Evolutionary conservation across 208 protist genomes (phyloP), one percentile per base, ranked within the genome.

Genomic region (Wallacemonas sp.): DNA sequence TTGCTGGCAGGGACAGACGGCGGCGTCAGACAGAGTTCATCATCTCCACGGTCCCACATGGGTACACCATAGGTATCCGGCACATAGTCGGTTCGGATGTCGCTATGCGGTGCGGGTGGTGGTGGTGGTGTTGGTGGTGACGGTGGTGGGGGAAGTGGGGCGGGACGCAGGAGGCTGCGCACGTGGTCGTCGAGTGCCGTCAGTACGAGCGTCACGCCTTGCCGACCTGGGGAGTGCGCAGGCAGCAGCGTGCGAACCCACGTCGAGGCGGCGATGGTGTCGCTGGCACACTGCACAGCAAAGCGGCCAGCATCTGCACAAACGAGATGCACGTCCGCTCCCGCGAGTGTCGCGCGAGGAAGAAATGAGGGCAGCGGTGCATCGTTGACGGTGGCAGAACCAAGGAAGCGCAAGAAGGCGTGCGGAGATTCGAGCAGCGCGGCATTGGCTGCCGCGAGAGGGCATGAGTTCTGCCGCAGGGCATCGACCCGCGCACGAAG

Each of bases 301-400:
- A 76, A 81, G 12, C 61, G 70, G 60, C 65, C 56, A n/a, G 63
- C 67, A 46, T 79, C 80, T 1, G 66, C 72, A 38, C 78, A 69
- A 44, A 55, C 63, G 27, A 81, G 30, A 65, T 78, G 74, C 55
- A 85, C 75, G 11, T 49, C 55, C 8, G 30, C 26, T 16, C 61
- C 32, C 29, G 36, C 48, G 43, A 34, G 16, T 29, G 65, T 57
- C 24, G 43, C 33, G 63, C 29, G 27, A 5, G 71, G 32, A 23
- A 83, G 62, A 29, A 81, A 72, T 19, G 65, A 61, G 46, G 38
- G 4, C 2, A 81, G 60, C 5, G 71, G 68, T 14, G 74, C 62
- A 52, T 81, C 71, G 56, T 74, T 78, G 34, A 78, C 55, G 30
- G 62, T 52, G 48, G 68, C 52, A 8, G 64, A 39, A 30, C 74